These are phyloP conservation scores for Zygoascus hellenicus DNA, from an alignment of 1,139 yeast species.

Conservation along the genomic window DNA sequence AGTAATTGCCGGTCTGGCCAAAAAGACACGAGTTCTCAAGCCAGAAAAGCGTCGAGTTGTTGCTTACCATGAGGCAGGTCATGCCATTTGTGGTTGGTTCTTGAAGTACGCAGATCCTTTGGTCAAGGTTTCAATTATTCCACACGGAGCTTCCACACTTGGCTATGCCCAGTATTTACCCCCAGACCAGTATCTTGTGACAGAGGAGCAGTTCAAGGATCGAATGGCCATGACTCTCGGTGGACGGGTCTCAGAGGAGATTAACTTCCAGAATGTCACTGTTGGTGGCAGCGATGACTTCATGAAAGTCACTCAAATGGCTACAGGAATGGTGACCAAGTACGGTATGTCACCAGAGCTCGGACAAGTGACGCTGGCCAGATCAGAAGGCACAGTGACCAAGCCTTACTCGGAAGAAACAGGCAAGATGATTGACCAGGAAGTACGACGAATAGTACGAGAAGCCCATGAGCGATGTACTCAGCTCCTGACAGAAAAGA, in stretches of 20 bases:
- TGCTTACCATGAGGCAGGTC: constrained; percentile 98
- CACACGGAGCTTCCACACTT: constrained; percentile 92
- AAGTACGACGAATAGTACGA: constrained; percentile 72
- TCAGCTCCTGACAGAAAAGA: constrained; percentile 59
- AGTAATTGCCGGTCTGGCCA: constrained; percentile 93
- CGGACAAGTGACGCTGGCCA: constrained; percentile 75
- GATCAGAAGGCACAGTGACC: constrained; percentile 41
- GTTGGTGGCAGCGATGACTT: constrained; percentile 96
- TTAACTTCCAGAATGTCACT: constrained; percentile 83
- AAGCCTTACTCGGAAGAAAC: constrained; percentile 93
- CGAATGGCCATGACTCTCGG: constrained; percentile 97
- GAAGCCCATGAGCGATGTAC: constrained; percentile 73
- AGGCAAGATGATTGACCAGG: constrained; percentile 70
- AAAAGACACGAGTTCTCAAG: constrained; percentile 75
- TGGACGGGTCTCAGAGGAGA: constrained; percentile 92
- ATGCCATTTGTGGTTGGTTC: constrained; percentile 97
- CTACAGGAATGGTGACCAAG: constrained; percentile 85
- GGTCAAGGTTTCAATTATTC: constrained; percentile 90
- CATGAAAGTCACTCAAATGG: constrained; percentile 93
- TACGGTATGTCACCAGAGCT: constrained; percentile 86
- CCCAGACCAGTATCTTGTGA: constrained; percentile 79
- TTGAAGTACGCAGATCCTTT: constrained; percentile 86
- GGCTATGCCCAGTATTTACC: constrained; percentile 99
- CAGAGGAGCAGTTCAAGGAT: constrained; percentile 72
- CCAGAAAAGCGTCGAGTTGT: constrained; percentile 83